phyloP scores from a whole-genome alignment of 495 filamentous ascomycete species.

The Trichoderma reesei region DNA sequence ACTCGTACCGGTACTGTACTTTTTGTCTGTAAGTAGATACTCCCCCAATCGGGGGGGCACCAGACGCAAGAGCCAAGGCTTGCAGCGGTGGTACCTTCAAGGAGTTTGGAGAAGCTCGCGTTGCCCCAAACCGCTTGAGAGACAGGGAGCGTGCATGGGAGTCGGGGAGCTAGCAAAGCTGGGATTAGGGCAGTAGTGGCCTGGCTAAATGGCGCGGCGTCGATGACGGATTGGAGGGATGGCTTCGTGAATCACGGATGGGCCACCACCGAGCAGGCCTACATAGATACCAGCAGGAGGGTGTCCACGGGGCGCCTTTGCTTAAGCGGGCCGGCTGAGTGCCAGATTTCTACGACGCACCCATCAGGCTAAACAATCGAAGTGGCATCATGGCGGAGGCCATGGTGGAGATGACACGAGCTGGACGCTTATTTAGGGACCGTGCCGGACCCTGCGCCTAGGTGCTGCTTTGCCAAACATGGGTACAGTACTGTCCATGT shows the following conservation, averaged over 20 bases:
- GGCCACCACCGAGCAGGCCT: neutral
- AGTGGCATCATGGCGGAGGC: conserved; percentile 7
- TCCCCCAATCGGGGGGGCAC: neutral
- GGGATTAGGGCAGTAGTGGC: neutral
- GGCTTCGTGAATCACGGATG: neutral
- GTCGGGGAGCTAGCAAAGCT: conserved; percentile 3
- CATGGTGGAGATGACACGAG: conserved; percentile 5
- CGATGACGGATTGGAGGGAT: neutral
- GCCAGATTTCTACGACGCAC: conserved; percentile 2
- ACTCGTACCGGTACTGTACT: neutral
- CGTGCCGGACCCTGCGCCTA: conserved; percentile 3
- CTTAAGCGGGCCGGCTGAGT: neutral
- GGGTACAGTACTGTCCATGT: neutral
- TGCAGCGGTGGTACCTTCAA: neutral
- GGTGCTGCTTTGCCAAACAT: neutral
- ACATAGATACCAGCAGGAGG: neutral
- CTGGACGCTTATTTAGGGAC: conserved; percentile 8
- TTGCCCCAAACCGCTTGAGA: neutral
- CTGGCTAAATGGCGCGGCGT: neutral
- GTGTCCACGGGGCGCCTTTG: neutral
- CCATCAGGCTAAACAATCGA: conserved; percentile 6
- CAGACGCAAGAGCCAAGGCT: neutral
- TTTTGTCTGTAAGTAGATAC: no score
- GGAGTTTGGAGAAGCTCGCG: neutral
- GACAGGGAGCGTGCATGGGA: neutral